These are phyloP conservation scores for Tremellales sp. DNA, from an alignment of 1,284 basidiomycete genomes.

Conservation along the genomic window DNA sequence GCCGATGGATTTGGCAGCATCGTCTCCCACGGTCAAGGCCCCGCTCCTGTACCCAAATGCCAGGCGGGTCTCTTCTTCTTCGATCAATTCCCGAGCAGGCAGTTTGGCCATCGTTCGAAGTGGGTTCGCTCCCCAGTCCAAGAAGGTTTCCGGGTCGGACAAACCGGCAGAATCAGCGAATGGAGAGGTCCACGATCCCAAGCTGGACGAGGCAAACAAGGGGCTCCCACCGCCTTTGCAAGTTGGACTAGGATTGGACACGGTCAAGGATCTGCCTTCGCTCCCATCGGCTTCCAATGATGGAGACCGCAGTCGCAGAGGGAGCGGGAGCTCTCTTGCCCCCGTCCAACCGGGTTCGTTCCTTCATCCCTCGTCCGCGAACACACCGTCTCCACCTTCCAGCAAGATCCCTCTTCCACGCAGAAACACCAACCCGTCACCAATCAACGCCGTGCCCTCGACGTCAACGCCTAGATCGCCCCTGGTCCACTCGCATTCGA, in stretches of 20 bases:
- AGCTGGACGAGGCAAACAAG: background rate
- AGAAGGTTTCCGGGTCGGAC: constrained; percentile 5
- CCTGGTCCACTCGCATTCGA: constrained; percentile 31
- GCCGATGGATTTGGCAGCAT: constrained; percentile 9
- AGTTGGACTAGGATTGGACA: background rate
- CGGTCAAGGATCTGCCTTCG: constrained; percentile 17
- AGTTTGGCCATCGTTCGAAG: constrained; percentile 39
- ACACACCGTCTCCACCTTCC: background rate
- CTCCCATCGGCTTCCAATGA: constrained; percentile 4
- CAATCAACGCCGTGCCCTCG: constrained; percentile 8
- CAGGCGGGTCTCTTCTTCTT: constrained; percentile 17
- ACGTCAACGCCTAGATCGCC: constrained; percentile 28
- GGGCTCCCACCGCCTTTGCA: constrained; percentile 3
- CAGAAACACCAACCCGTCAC: constrained; percentile 34
- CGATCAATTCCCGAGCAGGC: constrained; percentile 36
- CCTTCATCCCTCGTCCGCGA: background rate
- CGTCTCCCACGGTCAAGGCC: constrained; percentile 6
- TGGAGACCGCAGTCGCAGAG: constrained; percentile 5
- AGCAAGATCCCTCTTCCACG: constrained; percentile 8
- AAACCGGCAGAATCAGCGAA: background rate
- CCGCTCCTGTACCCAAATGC: background rate
- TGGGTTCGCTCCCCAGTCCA: constrained; percentile 21
- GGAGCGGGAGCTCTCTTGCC: constrained; percentile 8
- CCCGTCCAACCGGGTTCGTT: too few relatives aligned
- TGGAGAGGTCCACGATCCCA: constrained; percentile 1